Evolutionary conservation across 1,284 basidiomycete species (phyloP).

Genomic region (Caloboletus firmus): DNA sequence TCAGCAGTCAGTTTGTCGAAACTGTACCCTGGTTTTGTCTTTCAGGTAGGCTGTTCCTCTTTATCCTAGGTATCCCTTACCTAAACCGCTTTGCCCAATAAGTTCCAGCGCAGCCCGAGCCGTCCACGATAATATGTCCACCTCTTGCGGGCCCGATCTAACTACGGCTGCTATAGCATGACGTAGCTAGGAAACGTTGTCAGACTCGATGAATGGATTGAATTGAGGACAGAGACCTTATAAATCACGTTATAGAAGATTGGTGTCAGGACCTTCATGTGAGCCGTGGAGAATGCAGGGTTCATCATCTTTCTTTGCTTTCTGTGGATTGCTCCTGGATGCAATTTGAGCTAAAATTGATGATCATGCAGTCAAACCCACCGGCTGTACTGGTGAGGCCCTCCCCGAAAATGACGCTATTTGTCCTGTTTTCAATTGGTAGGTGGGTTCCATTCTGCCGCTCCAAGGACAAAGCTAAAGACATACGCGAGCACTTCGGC

Average conservation of each 20-base stretch:
- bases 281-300: constrained; percentile 44
- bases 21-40: constrained; percentile 21
- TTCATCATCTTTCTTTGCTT: constrained; percentile 46
- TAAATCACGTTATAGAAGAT: constrained; percentile 42
- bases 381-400: background rate
- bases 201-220: background rate
- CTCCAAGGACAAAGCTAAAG: background rate
- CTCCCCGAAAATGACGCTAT: background rate
- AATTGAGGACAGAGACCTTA: background rate
- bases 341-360: background rate
- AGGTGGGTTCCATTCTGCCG: background rate
- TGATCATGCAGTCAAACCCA: background rate
- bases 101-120: constrained; percentile 47
- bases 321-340: constrained; percentile 43
- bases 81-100: constrained; percentile 47
- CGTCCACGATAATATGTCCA: constrained; percentile 52
- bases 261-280: constrained; percentile 43
- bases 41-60: constrained; percentile 38
- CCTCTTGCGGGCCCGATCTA: constrained; percentile 13
- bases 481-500: constrained; percentile 1
- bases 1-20: background rate
- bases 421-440: background rate
- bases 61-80: constrained; percentile 46
- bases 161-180: constrained; percentile 8
- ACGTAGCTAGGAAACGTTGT: background rate